A percentile compares a stretch with the other conserved stretches of the same genome.
phyloP scores from a whole-genome alignment of 305 asterid species.

The Fraxinus floribunda region DNA sequence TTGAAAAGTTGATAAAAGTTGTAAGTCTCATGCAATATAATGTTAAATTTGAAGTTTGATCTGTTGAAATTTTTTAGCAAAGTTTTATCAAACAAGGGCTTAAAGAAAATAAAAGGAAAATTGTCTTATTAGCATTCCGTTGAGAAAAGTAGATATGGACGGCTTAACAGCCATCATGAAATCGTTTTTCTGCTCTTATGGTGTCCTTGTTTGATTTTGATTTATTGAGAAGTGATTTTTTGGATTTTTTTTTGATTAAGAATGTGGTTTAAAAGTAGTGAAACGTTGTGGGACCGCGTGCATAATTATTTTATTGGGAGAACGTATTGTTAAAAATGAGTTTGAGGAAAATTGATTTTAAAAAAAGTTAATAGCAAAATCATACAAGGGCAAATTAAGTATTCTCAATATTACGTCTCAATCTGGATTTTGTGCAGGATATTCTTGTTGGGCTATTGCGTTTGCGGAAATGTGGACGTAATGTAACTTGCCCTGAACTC shows the following conservation, averaged over 20 bases:
- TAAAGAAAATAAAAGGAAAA: neutral
- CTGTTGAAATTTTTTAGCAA: neutral
- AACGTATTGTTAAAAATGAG: neutral
- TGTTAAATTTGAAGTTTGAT: neutral
- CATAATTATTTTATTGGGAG: neutral
- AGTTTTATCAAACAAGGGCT: neutral
- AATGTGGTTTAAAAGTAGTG: neutral
- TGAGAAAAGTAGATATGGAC: neutral
- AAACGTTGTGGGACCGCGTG: neutral
- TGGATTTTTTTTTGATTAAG: no score
- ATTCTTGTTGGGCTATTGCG: slow-evolving; percentile 91
- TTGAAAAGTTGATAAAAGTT: neutral
- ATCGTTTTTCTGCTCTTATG: neutral
- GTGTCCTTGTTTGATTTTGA: neutral
- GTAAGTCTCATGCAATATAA: neutral
- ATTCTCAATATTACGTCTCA: neutral
- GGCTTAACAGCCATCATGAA: neutral
- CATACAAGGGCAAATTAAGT: neutral
- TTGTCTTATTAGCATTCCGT: neutral
- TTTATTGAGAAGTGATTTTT: neutral
- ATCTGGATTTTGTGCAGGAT: slow-evolving; percentile 50
- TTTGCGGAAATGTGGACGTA: slow-evolving; percentile 79
- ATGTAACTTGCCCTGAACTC: slow-evolving; percentile 83
- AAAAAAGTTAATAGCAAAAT: neutral
- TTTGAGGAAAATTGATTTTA: neutral